A percentile compares a stretch with the other conserved stretches of the same genome.
Conservation (phyloP, 23 red algal species). For the Gracilaria domingensis region DNA sequence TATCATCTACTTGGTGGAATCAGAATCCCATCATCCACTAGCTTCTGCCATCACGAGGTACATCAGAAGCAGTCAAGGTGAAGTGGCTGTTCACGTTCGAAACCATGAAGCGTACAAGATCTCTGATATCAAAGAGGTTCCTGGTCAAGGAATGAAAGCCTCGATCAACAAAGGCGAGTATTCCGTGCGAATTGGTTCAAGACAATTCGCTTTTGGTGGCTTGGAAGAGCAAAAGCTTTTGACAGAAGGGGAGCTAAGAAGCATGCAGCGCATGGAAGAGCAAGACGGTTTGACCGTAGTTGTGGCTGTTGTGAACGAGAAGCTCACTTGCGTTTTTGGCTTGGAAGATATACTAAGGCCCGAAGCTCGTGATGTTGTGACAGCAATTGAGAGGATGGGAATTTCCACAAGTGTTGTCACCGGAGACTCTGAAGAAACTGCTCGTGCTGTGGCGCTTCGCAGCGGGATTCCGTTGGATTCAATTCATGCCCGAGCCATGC, state of each 20-base stretch:
- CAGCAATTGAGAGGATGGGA: constrained; percentile 47
- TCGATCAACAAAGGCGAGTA: constrained; percentile 60
- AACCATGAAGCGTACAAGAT: constrained; percentile 53
- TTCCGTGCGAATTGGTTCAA: constrained; percentile 54
- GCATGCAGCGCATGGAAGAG: constrained; percentile 58
- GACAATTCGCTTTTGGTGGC: constrained; percentile 54
- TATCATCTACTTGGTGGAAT: constrained; percentile 62
- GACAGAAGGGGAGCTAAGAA: constrained; percentile 52
- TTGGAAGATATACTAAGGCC: constrained; percentile 87
- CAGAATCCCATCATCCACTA: constrained; percentile 65
- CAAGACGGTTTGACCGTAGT: constrained; percentile 84
- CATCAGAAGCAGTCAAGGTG: constrained; percentile 45
- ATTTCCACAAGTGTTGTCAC: constrained; percentile 74
- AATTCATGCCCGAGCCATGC: constrained; percentile 79
- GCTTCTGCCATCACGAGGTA: constrained; percentile 67
- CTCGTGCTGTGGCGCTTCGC: constrained; percentile 59
- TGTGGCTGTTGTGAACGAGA: constrained; percentile 75
- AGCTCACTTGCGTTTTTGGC: constrained; percentile 65
- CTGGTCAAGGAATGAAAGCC: constrained; percentile 71
- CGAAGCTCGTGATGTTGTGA: constrained; percentile 79
- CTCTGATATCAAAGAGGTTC: constrained; percentile 56
- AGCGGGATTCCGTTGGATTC: constrained; percentile 73
- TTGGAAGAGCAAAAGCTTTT: constrained; percentile 38
- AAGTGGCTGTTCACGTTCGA: constrained; percentile 30
- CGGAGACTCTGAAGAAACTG: constrained; percentile 82